Base-by-base conservation (phyloP, 495 filamentous ascomycete genomes). In the Umbilicaria muhlenbergii region DNA sequence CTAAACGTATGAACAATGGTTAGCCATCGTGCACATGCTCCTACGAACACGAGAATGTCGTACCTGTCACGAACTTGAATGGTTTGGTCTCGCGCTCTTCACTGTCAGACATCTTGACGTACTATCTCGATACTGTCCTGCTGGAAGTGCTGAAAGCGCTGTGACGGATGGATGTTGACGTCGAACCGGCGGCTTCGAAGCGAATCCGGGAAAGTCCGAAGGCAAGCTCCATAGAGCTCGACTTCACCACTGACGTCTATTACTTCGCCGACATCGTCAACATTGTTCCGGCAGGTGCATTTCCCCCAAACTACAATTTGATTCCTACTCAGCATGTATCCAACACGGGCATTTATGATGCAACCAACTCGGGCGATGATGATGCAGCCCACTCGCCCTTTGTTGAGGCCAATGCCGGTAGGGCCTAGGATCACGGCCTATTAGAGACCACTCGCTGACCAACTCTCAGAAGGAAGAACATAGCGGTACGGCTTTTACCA, bases 51-150 rank as follows among this genome's bases (percentile, higher is more conserved):
- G 32, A 45, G 49, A 45, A 59, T 36, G 39, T 56, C 85, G 71
- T 78, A 94, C 89, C 91, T 68, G 91, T 96, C 52, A 96, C 91
- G 70, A 95, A 96, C 81, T 99, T 99, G 82, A 99, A 99, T 66
- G 91, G 91, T 78, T 93, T 99, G 65, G 87, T 94, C 66, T 83
- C 77, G 63, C 81, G 81, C 59, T 94, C 83, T 49, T 79, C 78
- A 51, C 86, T 83, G 71, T 95, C 91, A 56, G 81, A 78, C 83
- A 86, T 95, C 58, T 53, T 64, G 65, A 62, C 1, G 1, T 28
- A 1, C 24, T 6, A 28, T 8, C 4, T 28, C 6, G 6, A 6
- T 28, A 6, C 24, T 8, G 2, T 10, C 24, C 24, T 28, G 24
- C 5, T 28, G 24, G 24, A 28, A 8, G 24, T 28, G 24, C 24